These are phyloP conservation scores for Hirsutella minnesotensis DNA, from an alignment of 2,329 filamentous ascomycete genomes.

Conservation along the genomic window DNA sequence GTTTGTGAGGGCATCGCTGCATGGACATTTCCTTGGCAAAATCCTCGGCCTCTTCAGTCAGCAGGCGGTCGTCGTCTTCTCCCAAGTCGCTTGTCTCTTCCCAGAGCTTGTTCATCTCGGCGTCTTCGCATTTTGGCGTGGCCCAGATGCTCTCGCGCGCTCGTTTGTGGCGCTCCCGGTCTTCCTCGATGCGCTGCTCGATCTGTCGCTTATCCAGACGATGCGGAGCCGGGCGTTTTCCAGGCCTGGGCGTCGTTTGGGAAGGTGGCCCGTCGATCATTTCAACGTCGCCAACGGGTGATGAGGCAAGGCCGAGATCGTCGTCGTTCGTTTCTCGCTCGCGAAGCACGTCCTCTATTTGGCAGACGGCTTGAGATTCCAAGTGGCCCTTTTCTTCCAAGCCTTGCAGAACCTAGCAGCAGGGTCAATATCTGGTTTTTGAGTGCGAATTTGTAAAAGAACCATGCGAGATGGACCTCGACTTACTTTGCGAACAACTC, in stretches of 20 bases:
- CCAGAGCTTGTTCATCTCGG: conserved; percentile 72
- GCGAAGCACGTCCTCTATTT: conserved; percentile 75
- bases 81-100: conserved; percentile 79
- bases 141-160: conserved; percentile 90
- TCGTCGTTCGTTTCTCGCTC: conserved; percentile 58
- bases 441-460: background rate
- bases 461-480: background rate
- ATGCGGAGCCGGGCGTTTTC: conserved; percentile 20
- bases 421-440: background rate
- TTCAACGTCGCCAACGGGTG: conserved; percentile 33
- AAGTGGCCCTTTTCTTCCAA: conserved; percentile 63
- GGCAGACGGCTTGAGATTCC: conserved; percentile 57
- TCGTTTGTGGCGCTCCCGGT: conserved; percentile 87
- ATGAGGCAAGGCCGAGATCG: conserved; percentile 40
- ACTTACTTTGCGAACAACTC: conserved; percentile 71
- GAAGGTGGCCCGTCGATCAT: conserved; percentile 29
- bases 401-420: conserved; percentile 49
- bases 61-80: conserved; percentile 71
- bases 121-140: conserved; percentile 48
- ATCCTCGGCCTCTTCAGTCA: conserved; percentile 57
- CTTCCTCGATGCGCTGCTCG: conserved; percentile 93
- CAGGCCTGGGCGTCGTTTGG: conserved; percentile 25
- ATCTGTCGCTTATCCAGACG: conserved; percentile 74
- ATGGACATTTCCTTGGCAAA: conserved; percentile 30
- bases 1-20: conserved; percentile 27